Conservation (phyloP, 2,329 filamentous ascomycete genomes). For the Myrmaecium sp. region DNA sequence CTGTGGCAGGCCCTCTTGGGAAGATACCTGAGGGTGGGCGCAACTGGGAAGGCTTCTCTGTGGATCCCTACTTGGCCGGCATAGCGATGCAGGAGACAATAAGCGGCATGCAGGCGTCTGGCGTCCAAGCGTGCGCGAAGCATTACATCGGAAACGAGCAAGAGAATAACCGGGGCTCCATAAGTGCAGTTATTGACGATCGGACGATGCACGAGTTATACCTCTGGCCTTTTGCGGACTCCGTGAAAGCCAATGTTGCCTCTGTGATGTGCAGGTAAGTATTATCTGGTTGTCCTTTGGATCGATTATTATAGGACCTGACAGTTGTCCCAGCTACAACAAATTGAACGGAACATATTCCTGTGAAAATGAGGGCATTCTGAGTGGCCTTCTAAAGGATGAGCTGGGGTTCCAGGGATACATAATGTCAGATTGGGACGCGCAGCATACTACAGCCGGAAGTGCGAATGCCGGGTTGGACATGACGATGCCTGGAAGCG, state of each 20-base stretch:
- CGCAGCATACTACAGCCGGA: conserved; percentile 28
- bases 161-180: conserved; percentile 35
- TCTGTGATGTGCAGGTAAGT: conserved; percentile 50
- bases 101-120: conserved; percentile 21
- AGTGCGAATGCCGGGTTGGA: conserved; percentile 31
- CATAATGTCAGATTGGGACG: conserved; percentile 30
- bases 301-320: too few relatives aligned
- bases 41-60: conserved; percentile 28
- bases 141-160: conserved; percentile 47
- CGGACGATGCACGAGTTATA: conserved; percentile 49
- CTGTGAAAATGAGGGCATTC: conserved; percentile 30
- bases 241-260: conserved; percentile 37
- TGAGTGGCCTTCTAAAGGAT: conserved; percentile 34
- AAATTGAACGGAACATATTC: conserved; percentile 32
- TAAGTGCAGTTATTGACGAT: conserved; percentile 47
- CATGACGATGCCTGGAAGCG: conserved; percentile 41
- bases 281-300: too few relatives aligned
- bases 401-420: conserved; percentile 34
- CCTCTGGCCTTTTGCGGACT: conserved; percentile 48
- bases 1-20: conserved; percentile 22
- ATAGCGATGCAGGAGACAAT: conserved; percentile 24
- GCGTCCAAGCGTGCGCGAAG: conserved; percentile 28
- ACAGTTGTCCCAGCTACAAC: too few relatives aligned
- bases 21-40: too few relatives aligned
- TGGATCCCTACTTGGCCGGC: conserved; percentile 28